These are phyloP conservation scores for Hypsizygus marmoreus DNA, from an alignment of 768 basidiomycete species.

Conservation along the genomic window DNA sequence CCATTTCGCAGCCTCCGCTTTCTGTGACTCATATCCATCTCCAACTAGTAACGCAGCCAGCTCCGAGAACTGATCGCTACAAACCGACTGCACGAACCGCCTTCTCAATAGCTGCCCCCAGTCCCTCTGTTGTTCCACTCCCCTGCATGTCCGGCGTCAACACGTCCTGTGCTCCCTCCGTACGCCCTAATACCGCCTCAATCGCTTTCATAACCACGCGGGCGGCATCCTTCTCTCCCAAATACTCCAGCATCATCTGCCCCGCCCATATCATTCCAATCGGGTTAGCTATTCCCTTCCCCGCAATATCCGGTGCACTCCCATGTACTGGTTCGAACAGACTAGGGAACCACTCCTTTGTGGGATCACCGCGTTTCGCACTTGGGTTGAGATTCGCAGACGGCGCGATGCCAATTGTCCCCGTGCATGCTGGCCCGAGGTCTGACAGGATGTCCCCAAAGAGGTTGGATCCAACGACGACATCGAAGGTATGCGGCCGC, in stretches of 20 bases:
- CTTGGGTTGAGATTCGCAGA: conserved; percentile 51
- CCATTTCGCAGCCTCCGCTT: too few relatives aligned
- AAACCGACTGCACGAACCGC: conserved; percentile 23
- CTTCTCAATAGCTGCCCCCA: conserved; percentile 33
- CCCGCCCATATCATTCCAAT: conserved; percentile 59
- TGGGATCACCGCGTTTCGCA: conserved; percentile 30
- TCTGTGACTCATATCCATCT: too few relatives aligned
- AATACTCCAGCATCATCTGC: conserved; percentile 53
- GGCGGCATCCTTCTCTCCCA: conserved; percentile 42
- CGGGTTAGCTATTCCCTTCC: conserved; percentile 55
- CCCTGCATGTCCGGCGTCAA: conserved; percentile 41
- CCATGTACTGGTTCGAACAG: conserved; percentile 61
- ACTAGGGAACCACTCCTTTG: conserved; percentile 44
- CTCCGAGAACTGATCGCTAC: too few relatives aligned
- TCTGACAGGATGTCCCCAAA: conserved; percentile 60
- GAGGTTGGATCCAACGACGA: conserved; percentile 56
- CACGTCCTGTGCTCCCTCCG: conserved; percentile 29
- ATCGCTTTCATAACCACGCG: conserved; percentile 41
- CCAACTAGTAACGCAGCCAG: too few relatives aligned
- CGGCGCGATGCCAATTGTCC: conserved; percentile 58
- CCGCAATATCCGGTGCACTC: conserved; percentile 58
- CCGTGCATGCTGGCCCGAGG: conserved; percentile 54
- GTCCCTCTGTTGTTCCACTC: conserved; percentile 36
- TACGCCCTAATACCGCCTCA: conserved; percentile 34
- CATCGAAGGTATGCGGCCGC: conserved; percentile 54